Evolutionary conservation across 495 filamentous ascomycete genomes (phyloP).

Genomic region (Hypoxylon cercidicola): DNA sequence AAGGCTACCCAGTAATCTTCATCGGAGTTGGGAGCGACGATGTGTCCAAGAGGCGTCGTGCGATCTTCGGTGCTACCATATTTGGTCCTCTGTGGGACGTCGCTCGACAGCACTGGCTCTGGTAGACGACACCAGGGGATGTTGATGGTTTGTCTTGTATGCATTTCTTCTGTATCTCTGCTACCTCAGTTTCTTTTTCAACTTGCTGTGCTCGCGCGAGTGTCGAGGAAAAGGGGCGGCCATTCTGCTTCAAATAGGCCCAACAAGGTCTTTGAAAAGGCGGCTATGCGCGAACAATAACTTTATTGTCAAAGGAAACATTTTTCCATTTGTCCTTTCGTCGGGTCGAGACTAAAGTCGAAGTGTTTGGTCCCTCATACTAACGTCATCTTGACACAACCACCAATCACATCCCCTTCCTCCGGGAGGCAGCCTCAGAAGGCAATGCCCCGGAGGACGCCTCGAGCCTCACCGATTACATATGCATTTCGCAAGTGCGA

Average conservation of each 20-base stretch:
- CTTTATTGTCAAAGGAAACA: constrained; percentile 12
- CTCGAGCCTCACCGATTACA: background rate
- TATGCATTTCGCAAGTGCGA: background rate
- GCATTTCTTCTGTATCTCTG: constrained; percentile 3
- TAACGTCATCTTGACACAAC: constrained; percentile 14
- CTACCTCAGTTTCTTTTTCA: constrained; percentile 1
- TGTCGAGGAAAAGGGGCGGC: background rate
- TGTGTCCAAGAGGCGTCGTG: constrained; percentile 7
- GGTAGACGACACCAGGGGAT: constrained; percentile 8
- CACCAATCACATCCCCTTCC: constrained; percentile 12
- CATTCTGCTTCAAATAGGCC: background rate
- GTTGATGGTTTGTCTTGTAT: constrained; percentile 15
- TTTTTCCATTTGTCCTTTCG: background rate
- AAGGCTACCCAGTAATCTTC: constrained; percentile 2
- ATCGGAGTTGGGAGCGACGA: constrained; percentile 6
- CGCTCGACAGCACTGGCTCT: constrained; percentile 21
- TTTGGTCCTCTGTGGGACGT: constrained; percentile 10
- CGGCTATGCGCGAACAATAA: background rate
- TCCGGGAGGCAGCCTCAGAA: background rate
- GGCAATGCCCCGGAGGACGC: background rate
- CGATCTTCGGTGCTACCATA: constrained; percentile 20
- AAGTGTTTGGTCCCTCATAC: constrained; percentile 11
- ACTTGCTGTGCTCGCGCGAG: background rate
- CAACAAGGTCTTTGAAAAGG: constrained; percentile 1
- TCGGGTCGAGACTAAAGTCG: background rate